These are phyloP conservation scores for Anisodus acutangulus DNA, from an alignment of 257 asterid species.

Conservation along the genomic window DNA sequence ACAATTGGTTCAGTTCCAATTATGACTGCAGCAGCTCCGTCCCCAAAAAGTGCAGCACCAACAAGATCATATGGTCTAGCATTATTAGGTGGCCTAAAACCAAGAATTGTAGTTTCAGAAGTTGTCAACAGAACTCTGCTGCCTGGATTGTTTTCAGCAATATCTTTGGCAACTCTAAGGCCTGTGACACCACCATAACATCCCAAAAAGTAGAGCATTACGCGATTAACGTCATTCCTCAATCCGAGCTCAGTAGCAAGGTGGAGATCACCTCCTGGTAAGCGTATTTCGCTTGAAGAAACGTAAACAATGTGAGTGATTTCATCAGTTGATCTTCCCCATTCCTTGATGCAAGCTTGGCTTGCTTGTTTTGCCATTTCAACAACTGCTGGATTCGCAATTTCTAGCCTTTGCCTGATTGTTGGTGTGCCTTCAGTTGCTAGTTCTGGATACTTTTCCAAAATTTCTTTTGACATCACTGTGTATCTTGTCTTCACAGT, in stretches of 20 bases:
- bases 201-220: constrained; percentile 87
- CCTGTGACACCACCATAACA: constrained; percentile 96
- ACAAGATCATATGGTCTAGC: constrained; percentile 85
- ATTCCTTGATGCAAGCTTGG: constrained; percentile 61
- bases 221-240: constrained; percentile 67
- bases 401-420: constrained; percentile 75
- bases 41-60: constrained; percentile 91
- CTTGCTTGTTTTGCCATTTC: constrained; percentile 86
- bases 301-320: constrained; percentile 89
- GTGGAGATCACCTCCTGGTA: constrained; percentile 96
- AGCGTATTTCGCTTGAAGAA: constrained; percentile 84
- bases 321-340: constrained; percentile 70
- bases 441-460: constrained; percentile 78
- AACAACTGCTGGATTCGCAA: constrained; percentile 80
- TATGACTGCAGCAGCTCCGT: constrained; percentile 82
- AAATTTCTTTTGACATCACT: constrained; percentile 75
- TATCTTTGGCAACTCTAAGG: constrained; percentile 91
- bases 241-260: constrained; percentile 74
- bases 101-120: constrained; percentile 87
- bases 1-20: constrained; percentile 62
- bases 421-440: constrained; percentile 88
- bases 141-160: constrained; percentile 90
- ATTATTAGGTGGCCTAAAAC: constrained; percentile 79
- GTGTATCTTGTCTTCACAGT: constrained; percentile 91
- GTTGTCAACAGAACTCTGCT: constrained; percentile 82